phyloP scores from a whole-genome alignment of 179 eudicot species.

The Sideroxylon spinosum region DNA sequence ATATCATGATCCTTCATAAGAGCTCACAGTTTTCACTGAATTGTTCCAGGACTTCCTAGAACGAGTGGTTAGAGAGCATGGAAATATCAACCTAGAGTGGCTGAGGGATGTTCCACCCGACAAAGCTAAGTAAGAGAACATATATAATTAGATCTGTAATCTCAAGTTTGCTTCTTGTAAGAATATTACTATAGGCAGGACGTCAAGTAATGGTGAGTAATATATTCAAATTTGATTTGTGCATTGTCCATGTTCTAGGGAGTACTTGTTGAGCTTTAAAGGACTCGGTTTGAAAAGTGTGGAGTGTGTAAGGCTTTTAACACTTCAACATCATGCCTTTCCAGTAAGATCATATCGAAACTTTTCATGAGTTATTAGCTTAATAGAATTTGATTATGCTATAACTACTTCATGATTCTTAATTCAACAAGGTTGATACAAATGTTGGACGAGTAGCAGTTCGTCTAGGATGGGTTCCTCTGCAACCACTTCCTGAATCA shows the following conservation, averaged over 20 bases:
- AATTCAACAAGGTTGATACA: slow-evolving; percentile 63
- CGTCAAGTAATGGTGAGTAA: too few species aligned
- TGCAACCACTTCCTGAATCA: slow-evolving; percentile 89
- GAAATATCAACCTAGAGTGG: slow-evolving; percentile 68
- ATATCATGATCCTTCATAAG: not conserved
- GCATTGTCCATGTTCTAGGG: slow-evolving; percentile 63
- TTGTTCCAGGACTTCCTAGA: slow-evolving; percentile 58
- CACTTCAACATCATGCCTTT: slow-evolving; percentile 90
- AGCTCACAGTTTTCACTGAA: slow-evolving; percentile 16
- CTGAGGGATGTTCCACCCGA: slow-evolving; percentile 75
- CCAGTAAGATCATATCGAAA: slow-evolving; percentile 57
- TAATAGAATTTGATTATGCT: slow-evolving; percentile 6
- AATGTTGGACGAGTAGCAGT: slow-evolving; percentile 94
- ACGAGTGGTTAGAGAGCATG: slow-evolving; percentile 64
- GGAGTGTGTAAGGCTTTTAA: slow-evolving; percentile 83
- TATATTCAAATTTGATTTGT: slow-evolving; percentile 42
- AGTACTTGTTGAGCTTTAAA: slow-evolving; percentile 70
- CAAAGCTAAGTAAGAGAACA: slow-evolving; percentile 47
- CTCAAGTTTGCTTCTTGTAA: too few species aligned
- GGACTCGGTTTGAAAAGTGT: slow-evolving; percentile 94
- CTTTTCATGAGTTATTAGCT: not conserved
- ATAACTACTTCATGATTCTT: too few species aligned
- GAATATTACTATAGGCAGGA: slow-evolving; percentile 15
- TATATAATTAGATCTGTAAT: too few species aligned
- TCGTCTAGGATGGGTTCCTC: slow-evolving; percentile 96